A percentile compares a stretch with the other conserved stretches of the same genome.
Evolutionary conservation across 352 stramenopile species (phyloP).

Genomic region (Phytopythium vexans): DNA sequence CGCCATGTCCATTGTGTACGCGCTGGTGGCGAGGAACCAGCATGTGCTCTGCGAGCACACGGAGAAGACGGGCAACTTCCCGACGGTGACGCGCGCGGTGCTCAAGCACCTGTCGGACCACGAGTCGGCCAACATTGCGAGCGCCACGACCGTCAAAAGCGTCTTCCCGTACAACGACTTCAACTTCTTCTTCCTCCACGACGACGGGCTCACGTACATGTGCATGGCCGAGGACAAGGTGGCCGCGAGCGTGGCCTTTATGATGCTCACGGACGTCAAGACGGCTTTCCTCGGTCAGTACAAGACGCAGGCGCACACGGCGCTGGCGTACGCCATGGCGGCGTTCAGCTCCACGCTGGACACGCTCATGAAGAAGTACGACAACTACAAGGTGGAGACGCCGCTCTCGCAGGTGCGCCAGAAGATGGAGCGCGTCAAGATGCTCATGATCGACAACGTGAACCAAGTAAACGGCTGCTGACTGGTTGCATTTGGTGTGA

Average conservation of each 20-base stretch:
- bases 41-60: constrained; percentile 80
- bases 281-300: constrained; percentile 62
- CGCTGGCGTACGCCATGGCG: constrained; percentile 67
- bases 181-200: constrained; percentile 81
- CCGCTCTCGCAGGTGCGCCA: constrained; percentile 78
- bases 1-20: constrained; percentile 76
- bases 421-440: constrained; percentile 98
- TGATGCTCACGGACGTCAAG: constrained; percentile 70
- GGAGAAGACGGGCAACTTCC: constrained; percentile 73
- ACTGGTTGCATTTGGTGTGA: background rate
- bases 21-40: constrained; percentile 65
- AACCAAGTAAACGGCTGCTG: constrained; percentile 50
- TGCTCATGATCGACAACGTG: constrained; percentile 99
- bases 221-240: constrained; percentile 83
- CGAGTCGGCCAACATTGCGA: constrained; percentile 14
- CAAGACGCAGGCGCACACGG: constrained; percentile 58
- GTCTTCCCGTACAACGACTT: constrained; percentile 78
- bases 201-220: constrained; percentile 76
- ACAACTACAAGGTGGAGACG: constrained; percentile 82
- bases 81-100: constrained; percentile 67
- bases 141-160: constrained; percentile 30
- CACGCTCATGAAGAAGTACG: constrained; percentile 79
- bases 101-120: constrained; percentile 69
- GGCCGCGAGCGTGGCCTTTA: constrained; percentile 67
- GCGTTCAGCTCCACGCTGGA: constrained; percentile 60